Conservation (phyloP, 23 red algal species). For the Gracilaria domingensis region DNA sequence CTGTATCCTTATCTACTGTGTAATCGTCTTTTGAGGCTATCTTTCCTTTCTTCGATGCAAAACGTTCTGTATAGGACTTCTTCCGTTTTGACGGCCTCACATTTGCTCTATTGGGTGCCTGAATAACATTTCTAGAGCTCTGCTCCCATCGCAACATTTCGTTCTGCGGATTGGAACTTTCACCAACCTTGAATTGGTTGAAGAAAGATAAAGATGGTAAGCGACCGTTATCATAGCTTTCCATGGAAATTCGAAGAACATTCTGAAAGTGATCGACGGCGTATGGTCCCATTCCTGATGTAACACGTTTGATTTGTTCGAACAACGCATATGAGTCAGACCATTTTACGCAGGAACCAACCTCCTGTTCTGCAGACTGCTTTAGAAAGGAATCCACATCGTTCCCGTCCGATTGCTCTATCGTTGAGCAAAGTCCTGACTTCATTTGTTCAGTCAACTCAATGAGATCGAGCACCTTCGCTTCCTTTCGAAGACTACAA, state of each 20-base stretch:
- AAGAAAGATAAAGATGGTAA: too few relatives aligned
- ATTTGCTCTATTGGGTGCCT: too few relatives aligned
- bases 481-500: neutral
- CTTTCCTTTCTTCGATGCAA: neutral
- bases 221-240: too few relatives aligned
- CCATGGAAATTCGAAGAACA: too few relatives aligned
- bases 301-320: conserved; percentile 20
- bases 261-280: neutral
- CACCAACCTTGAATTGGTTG: too few relatives aligned
- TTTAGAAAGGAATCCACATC: neutral
- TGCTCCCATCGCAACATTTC: too few relatives aligned
- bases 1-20: too few relatives aligned
- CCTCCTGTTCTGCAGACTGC: neutral
- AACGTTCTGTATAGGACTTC: neutral
- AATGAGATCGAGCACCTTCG: neutral
- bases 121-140: too few relatives aligned
- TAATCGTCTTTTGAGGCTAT: too few relatives aligned
- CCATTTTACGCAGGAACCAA: neutral
- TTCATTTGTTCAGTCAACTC: neutral
- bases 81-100: neutral
- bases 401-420: neutral
- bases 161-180: too few relatives aligned
- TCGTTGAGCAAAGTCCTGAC: neutral
- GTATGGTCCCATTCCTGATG: neutral
- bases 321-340: neutral